Evolutionary conservation across 192 early-diverging fungal genomes (phyloP).

Genomic region (Coemansia sp.): DNA sequence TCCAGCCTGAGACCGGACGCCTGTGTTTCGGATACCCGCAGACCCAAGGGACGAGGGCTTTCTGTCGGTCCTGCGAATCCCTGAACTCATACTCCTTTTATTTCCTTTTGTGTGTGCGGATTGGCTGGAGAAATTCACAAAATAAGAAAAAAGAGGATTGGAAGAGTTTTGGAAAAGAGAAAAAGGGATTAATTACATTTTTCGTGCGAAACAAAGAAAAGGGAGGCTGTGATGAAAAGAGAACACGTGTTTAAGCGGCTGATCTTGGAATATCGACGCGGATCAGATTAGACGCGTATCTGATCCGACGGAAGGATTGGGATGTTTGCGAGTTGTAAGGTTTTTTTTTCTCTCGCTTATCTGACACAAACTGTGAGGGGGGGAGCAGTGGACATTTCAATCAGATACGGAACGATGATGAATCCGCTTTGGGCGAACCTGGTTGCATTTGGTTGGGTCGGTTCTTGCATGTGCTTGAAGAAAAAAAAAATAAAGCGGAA

Average conservation of each 20-base stretch:
- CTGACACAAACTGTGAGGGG: too few relatives aligned
- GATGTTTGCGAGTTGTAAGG: not conserved
- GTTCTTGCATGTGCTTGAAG: too few relatives aligned
- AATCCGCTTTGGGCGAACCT: too few relatives aligned
- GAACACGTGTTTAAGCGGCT: not conserved
- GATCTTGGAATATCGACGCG: not conserved
- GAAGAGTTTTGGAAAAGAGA: not conserved
- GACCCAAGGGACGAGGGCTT: constrained; percentile 13
- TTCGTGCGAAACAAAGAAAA: not conserved
- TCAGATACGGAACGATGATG: too few relatives aligned
- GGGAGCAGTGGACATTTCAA: too few relatives aligned
- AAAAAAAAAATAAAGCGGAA: too few relatives aligned
- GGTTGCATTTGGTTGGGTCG: too few relatives aligned
- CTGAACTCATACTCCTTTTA: constrained; percentile 31
- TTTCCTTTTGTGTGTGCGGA: too few relatives aligned
- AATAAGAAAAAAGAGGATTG: not conserved
- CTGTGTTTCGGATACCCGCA: constrained; percentile 19
- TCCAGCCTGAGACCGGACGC: constrained; percentile 6
- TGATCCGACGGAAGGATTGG: not conserved
- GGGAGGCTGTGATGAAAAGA: not conserved
- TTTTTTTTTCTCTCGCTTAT: too few relatives aligned
- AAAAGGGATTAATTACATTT: not conserved
- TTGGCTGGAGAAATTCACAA: not conserved
- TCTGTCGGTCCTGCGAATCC: constrained; percentile 21
- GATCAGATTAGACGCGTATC: not conserved